A percentile compares a stretch with the other conserved stretches of the same genome.
Evolutionary conservation across 2,329 filamentous ascomycete species (phyloP).

Genomic region (Claviceps capensis): DNA sequence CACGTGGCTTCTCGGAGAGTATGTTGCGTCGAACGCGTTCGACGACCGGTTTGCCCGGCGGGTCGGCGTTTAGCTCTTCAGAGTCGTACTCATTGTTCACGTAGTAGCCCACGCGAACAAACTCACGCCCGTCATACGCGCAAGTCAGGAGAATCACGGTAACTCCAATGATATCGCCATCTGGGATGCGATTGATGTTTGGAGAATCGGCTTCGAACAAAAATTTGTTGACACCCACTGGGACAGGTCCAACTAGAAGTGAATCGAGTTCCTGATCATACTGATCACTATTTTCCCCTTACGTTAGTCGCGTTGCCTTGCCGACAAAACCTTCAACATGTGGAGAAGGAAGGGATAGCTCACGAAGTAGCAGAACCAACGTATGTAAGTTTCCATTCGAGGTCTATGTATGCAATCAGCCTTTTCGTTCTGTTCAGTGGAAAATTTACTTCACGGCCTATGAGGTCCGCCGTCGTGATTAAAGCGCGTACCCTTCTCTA

Average conservation of each 20-base stretch:
- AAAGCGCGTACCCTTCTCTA: constrained; percentile 63
- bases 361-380: constrained; percentile 96
- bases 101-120: constrained; percentile 96
- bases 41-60: constrained; percentile 80
- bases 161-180: constrained; percentile 89
- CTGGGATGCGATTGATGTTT: constrained; percentile 78
- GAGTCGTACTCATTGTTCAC: constrained; percentile 99
- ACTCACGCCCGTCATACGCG: constrained; percentile 91
- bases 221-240: constrained; percentile 96
- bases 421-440: background rate
- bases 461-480: background rate
- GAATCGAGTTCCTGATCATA: constrained; percentile 98
- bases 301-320: constrained; percentile 2
- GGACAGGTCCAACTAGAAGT: constrained; percentile 92
- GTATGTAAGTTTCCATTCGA: constrained; percentile 99
- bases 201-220: constrained; percentile 92
- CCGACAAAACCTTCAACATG: background rate
- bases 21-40: constrained; percentile 89
- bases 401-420: constrained; percentile 41
- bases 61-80: constrained; percentile 76
- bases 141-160: constrained; percentile 95
- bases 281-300: constrained; percentile 51
- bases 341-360: constrained; percentile 24
- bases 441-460: background rate
- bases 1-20: constrained; percentile 90